Percentiles rank a stretch among this genome's conserved stretches.
Evolutionary conservation across 345 rosid genomes (phyloP).

Genomic region (Noccaea bulbosa): DNA sequence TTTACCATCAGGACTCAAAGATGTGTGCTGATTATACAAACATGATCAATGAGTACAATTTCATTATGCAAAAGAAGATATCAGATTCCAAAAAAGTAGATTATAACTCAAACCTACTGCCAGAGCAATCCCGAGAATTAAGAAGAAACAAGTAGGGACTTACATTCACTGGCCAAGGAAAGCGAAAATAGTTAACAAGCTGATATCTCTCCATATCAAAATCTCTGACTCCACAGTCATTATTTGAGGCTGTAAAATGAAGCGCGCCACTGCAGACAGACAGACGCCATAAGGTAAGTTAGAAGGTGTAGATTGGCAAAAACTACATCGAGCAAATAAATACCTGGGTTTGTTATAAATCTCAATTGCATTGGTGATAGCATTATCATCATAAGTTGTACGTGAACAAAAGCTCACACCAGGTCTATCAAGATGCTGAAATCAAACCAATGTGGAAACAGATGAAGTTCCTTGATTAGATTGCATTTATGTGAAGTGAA

Average conservation of each 20-base stretch:
- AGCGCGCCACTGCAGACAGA: slow-evolving; percentile 62
- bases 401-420: slow-evolving; percentile 90
- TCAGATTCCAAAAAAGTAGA: neutral
- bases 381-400: slow-evolving; percentile 93
- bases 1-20: slow-evolving; percentile 78
- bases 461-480: slow-evolving; percentile 23
- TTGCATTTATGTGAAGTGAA: slow-evolving; percentile 3
- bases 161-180: slow-evolving; percentile 84
- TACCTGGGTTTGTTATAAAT: slow-evolving; percentile 74
- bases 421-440: slow-evolving; percentile 80
- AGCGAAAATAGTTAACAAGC: slow-evolving; percentile 59
- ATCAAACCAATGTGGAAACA: slow-evolving; percentile 22
- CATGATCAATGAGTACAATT: neutral
- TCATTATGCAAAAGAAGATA: neutral
- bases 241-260: slow-evolving; percentile 79
- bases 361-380: slow-evolving; percentile 94
- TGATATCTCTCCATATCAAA: slow-evolving; percentile 87
- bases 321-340: slow-evolving; percentile 33
- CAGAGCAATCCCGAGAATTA: neutral
- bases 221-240: slow-evolving; percentile 81
- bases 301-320: slow-evolving; percentile 23
- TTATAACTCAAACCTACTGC: slow-evolving; percentile 8
- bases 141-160: slow-evolving; percentile 36
- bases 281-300: slow-evolving; percentile 32
- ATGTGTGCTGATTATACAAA: slow-evolving; percentile 61